Conservation (phyloP, 495 filamentous ascomycete genomes). For the Aspergillus heteromorphus region DNA sequence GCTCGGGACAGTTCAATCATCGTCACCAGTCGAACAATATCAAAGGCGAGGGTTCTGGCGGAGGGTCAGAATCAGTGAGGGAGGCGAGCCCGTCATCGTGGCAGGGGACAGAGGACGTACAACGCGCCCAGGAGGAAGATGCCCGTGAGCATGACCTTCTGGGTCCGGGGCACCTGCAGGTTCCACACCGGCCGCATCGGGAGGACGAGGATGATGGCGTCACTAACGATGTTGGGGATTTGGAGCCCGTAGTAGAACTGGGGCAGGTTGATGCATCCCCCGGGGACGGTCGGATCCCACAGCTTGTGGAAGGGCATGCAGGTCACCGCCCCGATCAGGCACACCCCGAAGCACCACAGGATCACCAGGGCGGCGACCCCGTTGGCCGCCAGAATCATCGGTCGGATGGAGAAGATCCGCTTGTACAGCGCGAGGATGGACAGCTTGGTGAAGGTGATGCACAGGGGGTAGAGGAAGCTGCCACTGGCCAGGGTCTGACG, state of each 20-base stretch:
- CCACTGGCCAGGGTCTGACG: conserved; percentile 5
- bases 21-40: conserved; percentile 25
- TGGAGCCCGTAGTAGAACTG: conserved; percentile 35
- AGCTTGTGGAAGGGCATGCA: conserved; percentile 32
- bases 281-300: conserved; percentile 20
- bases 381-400: conserved; percentile 24
- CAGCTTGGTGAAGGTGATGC: conserved; percentile 31
- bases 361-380: conserved; percentile 24
- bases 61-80: not conserved
- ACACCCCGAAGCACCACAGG: conserved; percentile 29
- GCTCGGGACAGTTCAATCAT: conserved; percentile 20
- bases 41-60: conserved; percentile 27
- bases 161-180: conserved; percentile 31
- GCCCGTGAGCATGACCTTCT: conserved; percentile 34
- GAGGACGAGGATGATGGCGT: conserved; percentile 40
- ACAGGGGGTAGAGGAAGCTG: conserved; percentile 25
- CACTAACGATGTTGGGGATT: conserved; percentile 40
- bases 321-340: conserved; percentile 28
- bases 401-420: conserved; percentile 29
- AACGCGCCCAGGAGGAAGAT: conserved; percentile 40
- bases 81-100: not conserved
- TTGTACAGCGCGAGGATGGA: conserved; percentile 42
- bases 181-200: conserved; percentile 46
- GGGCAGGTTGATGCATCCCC: conserved; percentile 29
- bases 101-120: conserved; percentile 18